Evolutionary conservation across 2,329 filamentous ascomycete genomes (phyloP), one percentile per base, ranked within the genome.

Genomic region (Nemania diffusa): DNA sequence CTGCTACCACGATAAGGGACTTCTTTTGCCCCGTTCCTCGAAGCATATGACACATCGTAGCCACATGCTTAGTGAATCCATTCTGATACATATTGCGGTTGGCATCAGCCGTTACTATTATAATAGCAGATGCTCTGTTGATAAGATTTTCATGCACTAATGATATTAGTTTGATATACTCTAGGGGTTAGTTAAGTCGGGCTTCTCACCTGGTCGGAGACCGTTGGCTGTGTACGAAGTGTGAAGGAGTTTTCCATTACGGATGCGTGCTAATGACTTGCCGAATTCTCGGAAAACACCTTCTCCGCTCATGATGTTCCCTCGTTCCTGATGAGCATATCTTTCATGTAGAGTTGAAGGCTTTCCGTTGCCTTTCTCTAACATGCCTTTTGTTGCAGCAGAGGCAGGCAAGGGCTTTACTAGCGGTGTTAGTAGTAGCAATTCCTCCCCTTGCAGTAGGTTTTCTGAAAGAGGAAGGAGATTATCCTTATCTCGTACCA

Each of bases 141-240:
- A 97, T 97, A 20, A 97, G 84, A 69, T 95, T 96, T 75, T 98
- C 95, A 77, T 98, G 95, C 0, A 97, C 92, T 78, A 48, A 1
- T 32, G 46, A 8, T 1, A 62, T 75, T 59, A 75, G 70, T 61
- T 46, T 57, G 6, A 9, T 2, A 32, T 72, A 69, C 40, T 32
- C 64, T 20, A 55, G 24, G n/a, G 37, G n/a, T 8, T 20, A 22
- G 24, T 57, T 29, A 27, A 17, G 53, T 32, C 57, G 20, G 57
- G 20, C 24, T 11, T 7, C 78, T 77, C 69, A 87, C 85, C 84
- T 78, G 94, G 94, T 42, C 94, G 87, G 2, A 98, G 91, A 15
- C 94, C 94, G 73, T 97, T 97, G 0, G 94, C 92, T 0, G 95
- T 97, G 76, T 98, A 98, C 13, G 94, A 97, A 1, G 95, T 97